Conservation (phyloP, 2,329 filamentous ascomycete species). For the Trichoderma sp. region DNA sequence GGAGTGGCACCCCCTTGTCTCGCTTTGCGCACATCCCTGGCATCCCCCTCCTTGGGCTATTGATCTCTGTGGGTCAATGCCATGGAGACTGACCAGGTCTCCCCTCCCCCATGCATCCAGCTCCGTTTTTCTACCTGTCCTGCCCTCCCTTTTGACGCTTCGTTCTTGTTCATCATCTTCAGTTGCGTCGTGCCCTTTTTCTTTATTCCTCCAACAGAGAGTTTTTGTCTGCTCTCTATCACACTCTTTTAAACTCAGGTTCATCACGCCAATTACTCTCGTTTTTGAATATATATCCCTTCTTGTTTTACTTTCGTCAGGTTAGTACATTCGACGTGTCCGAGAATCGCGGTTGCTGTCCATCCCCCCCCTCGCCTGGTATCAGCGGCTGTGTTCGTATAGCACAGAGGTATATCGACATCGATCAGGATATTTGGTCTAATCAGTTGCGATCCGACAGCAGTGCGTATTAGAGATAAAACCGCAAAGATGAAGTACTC, state of each 20-base stretch:
- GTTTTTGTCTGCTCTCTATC: slow-evolving; percentile 53
- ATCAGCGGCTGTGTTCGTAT: neutral
- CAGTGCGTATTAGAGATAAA: slow-evolving; percentile 13
- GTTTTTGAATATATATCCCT: slow-evolving; percentile 13
- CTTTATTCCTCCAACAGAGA: slow-evolving; percentile 52
- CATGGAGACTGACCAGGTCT: slow-evolving; percentile 21
- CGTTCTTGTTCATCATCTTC: slow-evolving; percentile 36
- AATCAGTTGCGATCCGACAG: slow-evolving; percentile 12
- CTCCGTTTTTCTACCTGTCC: slow-evolving; percentile 26
- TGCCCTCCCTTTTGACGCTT: slow-evolving; percentile 29
- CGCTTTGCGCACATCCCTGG: slow-evolving; percentile 23
- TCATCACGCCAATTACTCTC: slow-evolving; percentile 32
- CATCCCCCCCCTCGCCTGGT: neutral
- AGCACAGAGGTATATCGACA: neutral
- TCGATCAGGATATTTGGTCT: neutral
- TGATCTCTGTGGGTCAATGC: slow-evolving; percentile 28
- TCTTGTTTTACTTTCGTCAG: slow-evolving; percentile 6
- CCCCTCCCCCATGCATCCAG: slow-evolving; percentile 15
- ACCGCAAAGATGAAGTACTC: slow-evolving; percentile 53
- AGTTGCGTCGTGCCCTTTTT: slow-evolving; percentile 44
- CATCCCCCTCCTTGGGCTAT: slow-evolving; percentile 15
- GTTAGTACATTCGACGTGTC: slow-evolving; percentile 15
- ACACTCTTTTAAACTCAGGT: slow-evolving; percentile 53
- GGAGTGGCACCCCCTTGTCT: slow-evolving; percentile 28
- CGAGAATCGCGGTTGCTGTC: neutral